phyloP scores from a whole-genome alignment of 768 basidiomycete genomes.

The Mycena metata region DNA sequence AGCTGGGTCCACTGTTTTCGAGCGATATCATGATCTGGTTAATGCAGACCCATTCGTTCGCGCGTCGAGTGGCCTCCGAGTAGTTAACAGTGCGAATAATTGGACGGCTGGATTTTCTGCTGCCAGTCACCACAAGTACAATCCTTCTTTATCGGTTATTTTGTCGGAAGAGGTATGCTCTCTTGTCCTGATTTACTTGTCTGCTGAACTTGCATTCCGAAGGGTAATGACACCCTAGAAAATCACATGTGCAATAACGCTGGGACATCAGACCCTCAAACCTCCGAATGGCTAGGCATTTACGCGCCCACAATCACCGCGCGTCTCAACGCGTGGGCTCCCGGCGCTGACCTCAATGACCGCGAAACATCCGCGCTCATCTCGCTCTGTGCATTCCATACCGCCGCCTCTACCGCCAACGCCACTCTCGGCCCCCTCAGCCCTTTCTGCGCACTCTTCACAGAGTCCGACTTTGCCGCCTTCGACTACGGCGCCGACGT shows the following conservation, averaged over 20 bases:
- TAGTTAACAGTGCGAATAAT: constrained; percentile 75
- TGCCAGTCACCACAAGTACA: constrained; percentile 61
- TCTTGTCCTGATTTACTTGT: background rate
- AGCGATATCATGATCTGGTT: constrained; percentile 58
- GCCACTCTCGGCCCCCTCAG: constrained; percentile 50
- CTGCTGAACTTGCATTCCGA: background rate
- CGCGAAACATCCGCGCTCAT: constrained; percentile 72
- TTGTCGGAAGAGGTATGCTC: constrained; percentile 64
- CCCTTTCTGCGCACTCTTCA: constrained; percentile 83
- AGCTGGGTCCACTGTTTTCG: constrained; percentile 56
- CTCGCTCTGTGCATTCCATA: constrained; percentile 86
- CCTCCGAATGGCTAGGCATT: constrained; percentile 64
- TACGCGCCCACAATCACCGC: constrained; percentile 70
- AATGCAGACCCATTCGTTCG: constrained; percentile 62
- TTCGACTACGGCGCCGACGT: constrained; percentile 82
- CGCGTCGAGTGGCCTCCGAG: constrained; percentile 66
- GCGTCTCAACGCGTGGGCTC: constrained; percentile 71
- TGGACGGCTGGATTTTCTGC: constrained; percentile 78
- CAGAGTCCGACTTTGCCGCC: constrained; percentile 68
- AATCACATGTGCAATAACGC: constrained; percentile 74
- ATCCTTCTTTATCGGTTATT: constrained; percentile 67
- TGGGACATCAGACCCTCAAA: constrained; percentile 58
- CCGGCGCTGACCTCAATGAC: constrained; percentile 70
- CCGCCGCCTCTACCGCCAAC: constrained; percentile 51
- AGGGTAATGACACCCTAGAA: constrained; percentile 79